These are phyloP conservation scores for Nitzschia inconspicua DNA, from an alignment of 108 stramenopile genomes.

Conservation along the genomic window DNA sequence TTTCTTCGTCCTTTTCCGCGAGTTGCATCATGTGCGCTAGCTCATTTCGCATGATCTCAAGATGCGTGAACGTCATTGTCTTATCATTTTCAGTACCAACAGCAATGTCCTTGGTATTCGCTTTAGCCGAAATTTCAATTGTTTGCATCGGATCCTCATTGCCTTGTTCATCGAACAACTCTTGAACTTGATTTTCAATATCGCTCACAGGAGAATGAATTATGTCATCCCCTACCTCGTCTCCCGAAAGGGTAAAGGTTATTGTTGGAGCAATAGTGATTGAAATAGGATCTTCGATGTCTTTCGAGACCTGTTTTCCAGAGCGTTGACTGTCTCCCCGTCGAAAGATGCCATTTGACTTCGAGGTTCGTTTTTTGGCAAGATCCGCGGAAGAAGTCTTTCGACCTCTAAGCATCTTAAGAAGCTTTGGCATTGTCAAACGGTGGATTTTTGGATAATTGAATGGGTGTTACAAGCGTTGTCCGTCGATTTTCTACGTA, in stretches of 20 bases:
- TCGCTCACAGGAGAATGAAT: background rate
- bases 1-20: slow-evolving; percentile 9
- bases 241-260: slow-evolving; percentile 6
- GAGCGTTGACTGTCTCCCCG: too few relatives aligned
- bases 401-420: slow-evolving; percentile 3
- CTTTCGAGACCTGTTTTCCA: too few relatives aligned
- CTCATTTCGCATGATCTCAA: slow-evolving; percentile 8
- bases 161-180: background rate
- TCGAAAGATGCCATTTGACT: background rate
- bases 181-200: background rate
- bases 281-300: background rate
- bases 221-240: background rate
- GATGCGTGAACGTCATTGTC: slow-evolving; percentile 1
- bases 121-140: background rate
- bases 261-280: slow-evolving; percentile 1
- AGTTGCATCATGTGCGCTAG: slow-evolving; percentile 10
- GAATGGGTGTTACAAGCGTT: too few relatives aligned
- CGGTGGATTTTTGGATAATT: too few relatives aligned
- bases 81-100: background rate
- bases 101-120: background rate
- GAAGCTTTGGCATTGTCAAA: slow-evolving; percentile 3
- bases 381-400: background rate
- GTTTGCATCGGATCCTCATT: background rate
- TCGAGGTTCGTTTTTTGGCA: background rate
- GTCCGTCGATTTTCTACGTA: too few relatives aligned